Conservation (phyloP, 352 stramenopile species). For the Phytophthora podocarpi region DNA sequence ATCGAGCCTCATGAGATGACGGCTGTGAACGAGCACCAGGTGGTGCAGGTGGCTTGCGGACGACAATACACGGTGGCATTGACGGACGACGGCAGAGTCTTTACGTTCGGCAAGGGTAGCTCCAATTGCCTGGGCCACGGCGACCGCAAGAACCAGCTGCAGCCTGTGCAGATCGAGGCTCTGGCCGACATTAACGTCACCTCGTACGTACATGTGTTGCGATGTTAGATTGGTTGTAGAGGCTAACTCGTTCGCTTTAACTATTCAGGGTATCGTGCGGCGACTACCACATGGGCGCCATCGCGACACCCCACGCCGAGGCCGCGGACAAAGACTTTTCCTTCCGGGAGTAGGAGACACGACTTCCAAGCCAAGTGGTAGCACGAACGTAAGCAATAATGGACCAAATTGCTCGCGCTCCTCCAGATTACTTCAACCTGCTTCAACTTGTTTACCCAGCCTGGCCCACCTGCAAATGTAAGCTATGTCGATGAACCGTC, state of each 20-base stretch:
- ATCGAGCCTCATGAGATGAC: conserved; percentile 93
- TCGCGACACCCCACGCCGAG: conserved; percentile 69
- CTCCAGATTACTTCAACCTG: no score
- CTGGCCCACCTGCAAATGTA: neutral
- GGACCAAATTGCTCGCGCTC: conserved; percentile 3
- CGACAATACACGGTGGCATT: conserved; percentile 85
- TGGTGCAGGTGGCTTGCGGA: conserved; percentile 85
- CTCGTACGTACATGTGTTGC: conserved; percentile 46
- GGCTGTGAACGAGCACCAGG: conserved; percentile 66
- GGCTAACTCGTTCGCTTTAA: conserved; percentile 9
- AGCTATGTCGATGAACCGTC: conserved; percentile 12
- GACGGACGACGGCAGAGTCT: conserved; percentile 75
- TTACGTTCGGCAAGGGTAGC: conserved; percentile 89
- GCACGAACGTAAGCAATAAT: conserved; percentile 24
- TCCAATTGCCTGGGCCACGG: conserved; percentile 90
- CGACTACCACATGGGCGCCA: conserved; percentile 87
- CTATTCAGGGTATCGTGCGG: conserved; percentile 75
- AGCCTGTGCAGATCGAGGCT: conserved; percentile 80
- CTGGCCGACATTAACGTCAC: conserved; percentile 66
- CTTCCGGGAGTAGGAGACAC: conserved; percentile 51
- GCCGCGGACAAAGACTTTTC: conserved; percentile 87
- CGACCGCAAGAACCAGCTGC: conserved; percentile 88
- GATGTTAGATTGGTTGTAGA: neutral
- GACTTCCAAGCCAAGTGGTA: neutral
- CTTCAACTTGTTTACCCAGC: conserved; percentile 3